Percentiles rank a stretch among this genome's conserved stretches.
Conservation (phyloP, 2,329 filamentous ascomycete species). For the Didymella pomorum region DNA sequence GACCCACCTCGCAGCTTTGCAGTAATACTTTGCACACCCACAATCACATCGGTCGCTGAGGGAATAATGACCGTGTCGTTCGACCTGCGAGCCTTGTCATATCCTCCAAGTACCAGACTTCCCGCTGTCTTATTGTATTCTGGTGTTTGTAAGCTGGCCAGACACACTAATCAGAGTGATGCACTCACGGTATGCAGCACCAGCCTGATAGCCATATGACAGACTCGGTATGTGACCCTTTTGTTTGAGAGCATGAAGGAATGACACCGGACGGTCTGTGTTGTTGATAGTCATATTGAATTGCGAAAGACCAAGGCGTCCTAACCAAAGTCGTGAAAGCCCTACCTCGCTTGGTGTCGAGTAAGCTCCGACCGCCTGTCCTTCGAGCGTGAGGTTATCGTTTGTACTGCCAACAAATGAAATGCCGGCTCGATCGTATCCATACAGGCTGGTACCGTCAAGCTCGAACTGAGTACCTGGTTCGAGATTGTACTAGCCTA, state of each 20-base stretch:
- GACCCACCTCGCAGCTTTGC: slow-evolving; percentile 45
- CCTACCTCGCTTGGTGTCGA: slow-evolving; percentile 53
- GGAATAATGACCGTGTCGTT: slow-evolving; percentile 68
- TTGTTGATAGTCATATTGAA: slow-evolving; percentile 21
- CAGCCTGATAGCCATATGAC: slow-evolving; percentile 78
- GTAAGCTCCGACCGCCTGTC: slow-evolving; percentile 25
- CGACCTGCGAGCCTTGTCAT: slow-evolving; percentile 67
- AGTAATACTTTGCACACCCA: slow-evolving; percentile 60
- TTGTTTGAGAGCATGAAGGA: slow-evolving; percentile 60
- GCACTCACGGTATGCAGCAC: slow-evolving; percentile 69
- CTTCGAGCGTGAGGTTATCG: slow-evolving; percentile 28
- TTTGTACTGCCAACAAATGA: slow-evolving; percentile 50
- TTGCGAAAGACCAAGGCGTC: slow-evolving; percentile 57
- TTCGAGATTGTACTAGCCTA: slow-evolving; percentile 68
- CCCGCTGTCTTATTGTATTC: slow-evolving; percentile 47
- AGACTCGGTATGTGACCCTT: slow-evolving; percentile 70
- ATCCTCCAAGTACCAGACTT: slow-evolving; percentile 72
- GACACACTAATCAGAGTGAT: too few species aligned
- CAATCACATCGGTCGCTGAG: slow-evolving; percentile 64
- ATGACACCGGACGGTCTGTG: slow-evolving; percentile 55
- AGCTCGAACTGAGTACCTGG: slow-evolving; percentile 65
- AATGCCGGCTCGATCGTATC: slow-evolving; percentile 58
- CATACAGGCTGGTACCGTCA: slow-evolving; percentile 70
- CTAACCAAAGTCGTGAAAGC: slow-evolving; percentile 54
- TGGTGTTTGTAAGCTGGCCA: slow-evolving; percentile 24